Evolutionary conservation across 2,329 filamentous ascomycete species (phyloP).

Genomic region (Stromatinia cepivora): DNA sequence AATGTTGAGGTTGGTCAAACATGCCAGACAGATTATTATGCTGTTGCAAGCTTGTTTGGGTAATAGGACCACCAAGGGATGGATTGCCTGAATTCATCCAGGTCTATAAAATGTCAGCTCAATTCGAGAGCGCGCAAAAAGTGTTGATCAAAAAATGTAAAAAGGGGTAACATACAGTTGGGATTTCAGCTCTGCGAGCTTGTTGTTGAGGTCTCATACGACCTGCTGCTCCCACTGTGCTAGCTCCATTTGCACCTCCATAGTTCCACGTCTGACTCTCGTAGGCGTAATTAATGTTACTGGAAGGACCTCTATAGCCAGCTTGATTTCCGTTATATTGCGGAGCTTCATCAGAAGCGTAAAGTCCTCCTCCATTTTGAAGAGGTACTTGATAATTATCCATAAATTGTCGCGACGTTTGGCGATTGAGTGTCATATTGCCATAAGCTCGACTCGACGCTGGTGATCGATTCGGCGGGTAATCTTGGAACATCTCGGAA

Average conservation of each 20-base stretch:
- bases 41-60: slow-evolving; percentile 21
- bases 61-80: slow-evolving; percentile 41
- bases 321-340: slow-evolving; percentile 51
- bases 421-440: slow-evolving; percentile 65
- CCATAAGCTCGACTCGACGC: slow-evolving; percentile 67
- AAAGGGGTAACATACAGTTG: slow-evolving; percentile 61
- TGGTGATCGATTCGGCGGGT: slow-evolving; percentile 69
- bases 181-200: slow-evolving; percentile 62
- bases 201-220: slow-evolving; percentile 52
- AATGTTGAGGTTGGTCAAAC: slow-evolving; percentile 30
- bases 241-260: slow-evolving; percentile 58
- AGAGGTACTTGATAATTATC: slow-evolving; percentile 59
- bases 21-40: slow-evolving; percentile 33
- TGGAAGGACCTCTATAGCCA: slow-evolving; percentile 34
- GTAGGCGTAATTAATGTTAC: slow-evolving; percentile 53
- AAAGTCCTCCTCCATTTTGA: slow-evolving; percentile 56
- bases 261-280: slow-evolving; percentile 83
- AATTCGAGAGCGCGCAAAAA: slow-evolving; percentile 31
- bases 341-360: slow-evolving; percentile 63
- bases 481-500: slow-evolving; percentile 73
- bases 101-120: neutral
- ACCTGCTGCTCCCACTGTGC: slow-evolving; percentile 62
- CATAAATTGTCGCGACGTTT: slow-evolving; percentile 70
- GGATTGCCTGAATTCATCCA: slow-evolving; percentile 55
- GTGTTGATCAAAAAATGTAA: slow-evolving; percentile 2